phyloP scores from a whole-genome alignment of 768 basidiomycete species.

The Pisolithus sp. region DNA sequence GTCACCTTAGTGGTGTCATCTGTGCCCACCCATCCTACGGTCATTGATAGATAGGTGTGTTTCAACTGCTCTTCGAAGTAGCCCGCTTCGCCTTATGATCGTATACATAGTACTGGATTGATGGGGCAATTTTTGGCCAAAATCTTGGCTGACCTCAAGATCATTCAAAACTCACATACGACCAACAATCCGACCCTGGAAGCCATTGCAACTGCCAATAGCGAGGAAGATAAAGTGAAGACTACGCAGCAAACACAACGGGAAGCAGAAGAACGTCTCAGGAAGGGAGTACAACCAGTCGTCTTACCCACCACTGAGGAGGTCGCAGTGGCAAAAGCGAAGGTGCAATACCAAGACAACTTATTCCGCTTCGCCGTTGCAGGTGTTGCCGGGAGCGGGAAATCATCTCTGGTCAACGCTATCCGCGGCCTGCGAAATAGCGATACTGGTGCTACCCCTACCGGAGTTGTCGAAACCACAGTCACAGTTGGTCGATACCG shows the following conservation, averaged over 20 bases:
- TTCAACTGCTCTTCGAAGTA: no score
- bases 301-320: conserved; percentile 12
- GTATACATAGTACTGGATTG: no score
- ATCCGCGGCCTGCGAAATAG: conserved; percentile 18
- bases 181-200: no score
- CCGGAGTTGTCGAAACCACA: conserved; percentile 21
- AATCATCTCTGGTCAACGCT: conserved; percentile 26
- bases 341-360: conserved; percentile 9
- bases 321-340: not conserved
- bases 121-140: no score
- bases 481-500: conserved; percentile 1
- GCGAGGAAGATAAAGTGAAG: not conserved
- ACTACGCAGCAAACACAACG: not conserved
- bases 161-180: no score
- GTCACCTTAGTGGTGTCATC: no score
- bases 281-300: conserved; percentile 10
- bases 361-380: conserved; percentile 21
- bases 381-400: conserved; percentile 10
- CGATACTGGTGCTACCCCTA: conserved; percentile 11
- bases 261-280: conserved; percentile 3
- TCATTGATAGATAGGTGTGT: no score
- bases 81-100: no score
- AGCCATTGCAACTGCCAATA: not conserved
- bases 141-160: no score
- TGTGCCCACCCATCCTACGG: no score